These are phyloP conservation scores for Aspergillus hancockii DNA, from an alignment of 495 filamentous ascomycete genomes.

Conservation along the genomic window DNA sequence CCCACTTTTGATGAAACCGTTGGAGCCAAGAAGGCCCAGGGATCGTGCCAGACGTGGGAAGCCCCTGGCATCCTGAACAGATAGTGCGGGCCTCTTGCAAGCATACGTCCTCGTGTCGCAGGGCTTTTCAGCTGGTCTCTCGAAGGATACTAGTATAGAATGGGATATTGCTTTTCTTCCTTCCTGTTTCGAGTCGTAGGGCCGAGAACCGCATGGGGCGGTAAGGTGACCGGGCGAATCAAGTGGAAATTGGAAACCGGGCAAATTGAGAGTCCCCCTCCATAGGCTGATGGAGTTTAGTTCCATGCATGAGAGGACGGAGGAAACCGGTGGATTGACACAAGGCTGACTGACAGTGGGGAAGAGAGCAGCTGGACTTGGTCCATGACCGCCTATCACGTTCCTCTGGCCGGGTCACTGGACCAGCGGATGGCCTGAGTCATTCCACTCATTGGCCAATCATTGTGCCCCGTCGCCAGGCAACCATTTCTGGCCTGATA, in stretches of 20 bases:
- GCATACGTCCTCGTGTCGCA: background rate
- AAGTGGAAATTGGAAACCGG: background rate
- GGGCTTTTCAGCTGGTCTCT: slow-evolving; percentile 8
- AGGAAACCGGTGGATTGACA: slow-evolving; percentile 1
- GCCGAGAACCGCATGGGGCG: slow-evolving; percentile 1
- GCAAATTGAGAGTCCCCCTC: background rate
- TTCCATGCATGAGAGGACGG: slow-evolving; percentile 1
- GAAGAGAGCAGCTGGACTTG: background rate
- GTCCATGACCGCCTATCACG: background rate
- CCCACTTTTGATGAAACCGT: slow-evolving; percentile 3
- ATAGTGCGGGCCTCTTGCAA: background rate
- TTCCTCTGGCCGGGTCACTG: background rate
- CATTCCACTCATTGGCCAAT: slow-evolving; percentile 2
- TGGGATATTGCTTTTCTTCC: slow-evolving; percentile 4
- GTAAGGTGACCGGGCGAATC: slow-evolving; percentile 1
- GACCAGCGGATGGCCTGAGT: background rate
- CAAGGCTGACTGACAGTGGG: slow-evolving; percentile 3
- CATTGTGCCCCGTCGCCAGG: background rate
- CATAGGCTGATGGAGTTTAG: background rate
- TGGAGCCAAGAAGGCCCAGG: background rate
- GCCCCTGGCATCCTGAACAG: background rate
- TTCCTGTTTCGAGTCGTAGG: slow-evolving; percentile 7
- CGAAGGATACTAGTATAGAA: background rate
- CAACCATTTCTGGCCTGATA: slow-evolving; percentile 6
- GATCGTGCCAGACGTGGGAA: background rate